Percentiles rank a stretch among this genome's conserved stretches.
Conservation (phyloP, 2,329 filamentous ascomycete genomes). For the Aspergillus fructus region DNA sequence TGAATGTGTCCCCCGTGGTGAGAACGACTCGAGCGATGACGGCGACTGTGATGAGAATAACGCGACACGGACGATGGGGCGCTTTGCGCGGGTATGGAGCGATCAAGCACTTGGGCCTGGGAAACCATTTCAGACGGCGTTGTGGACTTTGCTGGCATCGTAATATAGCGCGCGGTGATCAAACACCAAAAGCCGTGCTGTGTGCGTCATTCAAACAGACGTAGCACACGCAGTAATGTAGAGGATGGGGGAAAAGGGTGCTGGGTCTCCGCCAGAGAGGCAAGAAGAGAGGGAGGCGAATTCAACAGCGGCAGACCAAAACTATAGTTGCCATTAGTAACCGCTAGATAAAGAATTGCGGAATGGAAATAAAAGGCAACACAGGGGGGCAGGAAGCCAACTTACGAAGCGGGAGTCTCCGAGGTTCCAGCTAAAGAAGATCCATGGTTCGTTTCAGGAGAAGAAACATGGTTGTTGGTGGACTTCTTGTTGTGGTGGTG, state of each 20-base stretch:
- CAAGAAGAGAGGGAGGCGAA: conserved; percentile 2
- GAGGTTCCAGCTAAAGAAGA: conserved; percentile 3
- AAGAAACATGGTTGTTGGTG: conserved; percentile 1
- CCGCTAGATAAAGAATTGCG: neutral
- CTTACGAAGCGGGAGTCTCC: conserved; percentile 4
- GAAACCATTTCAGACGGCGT: conserved; percentile 34
- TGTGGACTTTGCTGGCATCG: conserved; percentile 21
- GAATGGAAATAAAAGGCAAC: neutral
- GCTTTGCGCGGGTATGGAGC: conserved; percentile 59
- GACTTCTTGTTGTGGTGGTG: conserved; percentile 9
- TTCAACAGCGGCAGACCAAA: conserved; percentile 5
- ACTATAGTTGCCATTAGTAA: conserved; percentile 2
- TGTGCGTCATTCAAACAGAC: conserved; percentile 17
- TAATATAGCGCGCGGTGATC: conserved; percentile 17
- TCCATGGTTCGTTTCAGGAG: conserved; percentile 6
- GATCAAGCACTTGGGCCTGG: conserved; percentile 48
- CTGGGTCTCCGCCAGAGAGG: neutral
- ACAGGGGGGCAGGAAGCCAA: neutral
- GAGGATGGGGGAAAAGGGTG: neutral
- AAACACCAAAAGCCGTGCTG: conserved; percentile 14
- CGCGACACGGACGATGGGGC: conserved; percentile 64
- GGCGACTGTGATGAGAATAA: conserved; percentile 58
- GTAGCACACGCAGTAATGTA: conserved; percentile 3
- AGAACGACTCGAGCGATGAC: conserved; percentile 76
- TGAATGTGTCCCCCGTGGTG: conserved; percentile 71